These are phyloP conservation scores for Suillus weaverae DNA, from an alignment of 768 basidiomycete genomes.

Conservation along the genomic window DNA sequence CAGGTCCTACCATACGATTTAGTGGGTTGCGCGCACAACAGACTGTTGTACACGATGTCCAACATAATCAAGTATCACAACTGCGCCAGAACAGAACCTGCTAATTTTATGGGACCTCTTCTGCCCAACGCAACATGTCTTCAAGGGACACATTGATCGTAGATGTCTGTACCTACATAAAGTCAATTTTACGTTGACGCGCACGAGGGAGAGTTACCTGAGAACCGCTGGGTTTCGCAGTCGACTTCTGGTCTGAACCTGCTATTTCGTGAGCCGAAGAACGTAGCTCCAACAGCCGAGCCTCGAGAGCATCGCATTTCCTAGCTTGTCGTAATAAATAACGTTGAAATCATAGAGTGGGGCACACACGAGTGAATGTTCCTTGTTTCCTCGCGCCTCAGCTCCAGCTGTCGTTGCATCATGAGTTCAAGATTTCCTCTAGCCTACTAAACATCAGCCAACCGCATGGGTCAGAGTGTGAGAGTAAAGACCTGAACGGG, in stretches of 20 bases:
- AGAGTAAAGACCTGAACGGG: slow-evolving; percentile 70
- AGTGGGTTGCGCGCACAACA: no score
- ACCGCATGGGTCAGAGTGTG: not conserved
- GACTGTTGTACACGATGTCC: not conserved
- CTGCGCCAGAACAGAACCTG: not conserved
- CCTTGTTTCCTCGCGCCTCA: slow-evolving; percentile 70
- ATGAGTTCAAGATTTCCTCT: slow-evolving; percentile 77
- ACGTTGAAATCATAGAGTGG: not conserved
- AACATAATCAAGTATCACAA: not conserved
- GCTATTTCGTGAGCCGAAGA: slow-evolving; percentile 18
- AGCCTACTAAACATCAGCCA: slow-evolving; percentile 46
- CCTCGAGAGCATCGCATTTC: slow-evolving; percentile 71
- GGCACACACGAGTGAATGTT: slow-evolving; percentile 63
- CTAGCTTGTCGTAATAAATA: slow-evolving; percentile 33
- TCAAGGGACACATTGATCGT: slow-evolving; percentile 19
- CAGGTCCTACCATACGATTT: not conserved
- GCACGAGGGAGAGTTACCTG: not conserved
- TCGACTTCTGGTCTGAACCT: not conserved
- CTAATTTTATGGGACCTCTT: slow-evolving; percentile 36
- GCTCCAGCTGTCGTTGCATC: slow-evolving; percentile 78
- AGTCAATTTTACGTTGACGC: not conserved
- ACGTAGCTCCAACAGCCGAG: slow-evolving; percentile 59
- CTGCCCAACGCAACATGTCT: slow-evolving; percentile 61
- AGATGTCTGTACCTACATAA: not conserved
- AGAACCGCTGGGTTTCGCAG: not conserved